Conservation (phyloP, 2,329 filamentous ascomycete species). For the Colletotrichum chlorophyti region DNA sequence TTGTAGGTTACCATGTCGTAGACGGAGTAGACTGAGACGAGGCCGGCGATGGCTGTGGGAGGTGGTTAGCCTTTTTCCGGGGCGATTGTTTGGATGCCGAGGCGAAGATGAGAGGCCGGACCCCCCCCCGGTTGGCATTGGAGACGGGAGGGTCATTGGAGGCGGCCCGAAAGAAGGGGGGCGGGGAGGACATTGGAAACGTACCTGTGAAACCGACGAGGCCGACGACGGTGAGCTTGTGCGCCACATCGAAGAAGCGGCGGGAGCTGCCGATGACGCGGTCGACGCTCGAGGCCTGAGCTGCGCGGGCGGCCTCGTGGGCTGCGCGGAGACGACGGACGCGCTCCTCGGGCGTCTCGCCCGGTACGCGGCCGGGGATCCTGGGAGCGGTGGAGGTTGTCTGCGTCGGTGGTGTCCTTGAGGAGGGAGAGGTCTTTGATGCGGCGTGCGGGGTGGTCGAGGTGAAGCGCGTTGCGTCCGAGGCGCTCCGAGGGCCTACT, state of each 20-base stretch:
- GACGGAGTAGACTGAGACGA: constrained; percentile 65
- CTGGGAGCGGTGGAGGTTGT: constrained; percentile 26
- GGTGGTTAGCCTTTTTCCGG: neutral
- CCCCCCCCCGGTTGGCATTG: too few species aligned
- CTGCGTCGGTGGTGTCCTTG: constrained; percentile 32
- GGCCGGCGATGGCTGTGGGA: constrained; percentile 56
- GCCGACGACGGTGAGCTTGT: constrained; percentile 60
- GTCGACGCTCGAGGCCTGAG: constrained; percentile 61
- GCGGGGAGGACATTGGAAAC: neutral
- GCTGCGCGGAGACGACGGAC: constrained; percentile 73
- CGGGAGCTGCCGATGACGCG: constrained; percentile 54
- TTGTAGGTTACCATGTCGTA: constrained; percentile 69
- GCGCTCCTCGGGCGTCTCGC: constrained; percentile 73
- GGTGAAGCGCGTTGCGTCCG: constrained; percentile 78
- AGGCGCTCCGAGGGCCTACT: constrained; percentile 70
- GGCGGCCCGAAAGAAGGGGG: neutral
- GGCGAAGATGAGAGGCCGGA: too few species aligned
- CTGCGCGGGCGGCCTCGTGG: constrained; percentile 69
- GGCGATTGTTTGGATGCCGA: neutral
- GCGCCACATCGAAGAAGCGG: constrained; percentile 61
- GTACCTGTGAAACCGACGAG: constrained; percentile 65
- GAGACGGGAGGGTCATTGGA: neutral
- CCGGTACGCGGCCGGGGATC: constrained; percentile 35
- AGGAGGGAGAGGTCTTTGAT: constrained; percentile 59
- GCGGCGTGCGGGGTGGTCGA: constrained; percentile 67